Evolutionary conservation across 768 basidiomycete species (phyloP), one percentile per base, ranked within the genome.

Genomic region (Vararia minispora): DNA sequence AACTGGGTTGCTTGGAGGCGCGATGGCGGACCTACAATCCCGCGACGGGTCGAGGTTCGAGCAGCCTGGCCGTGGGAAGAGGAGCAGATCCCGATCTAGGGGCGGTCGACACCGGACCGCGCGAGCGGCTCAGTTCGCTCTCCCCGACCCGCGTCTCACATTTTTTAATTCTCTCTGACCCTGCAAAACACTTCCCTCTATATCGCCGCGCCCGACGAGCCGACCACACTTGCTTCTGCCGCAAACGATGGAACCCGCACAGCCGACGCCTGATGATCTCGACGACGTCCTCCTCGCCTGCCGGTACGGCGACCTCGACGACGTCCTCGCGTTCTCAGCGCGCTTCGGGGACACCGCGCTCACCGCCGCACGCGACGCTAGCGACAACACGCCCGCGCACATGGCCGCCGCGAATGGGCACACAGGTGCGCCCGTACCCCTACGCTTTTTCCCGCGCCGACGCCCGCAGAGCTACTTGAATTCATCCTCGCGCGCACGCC

Each of bases 331-430:
- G 3, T 92, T 84, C 46, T 61, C 84, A 20, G 56, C 67, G 16
- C 60, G 64, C 26, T 81, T 76, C 54, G 78, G 83, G 8, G 40
- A 59, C 2, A 60, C 60, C 5, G 41, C 68, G 0, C 59, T 87
- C 10, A 58, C 58, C 27, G 52, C 56, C 26, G 58, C 76, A 10
- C 71, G 66, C 28, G 91, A 94, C 60, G 79, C 79, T 29, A 73
- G 83, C 52, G 79, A 73, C 27, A 95, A 90, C 63, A 76, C 72
- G 2, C 61, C 78, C 28, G 61, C 95, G 27, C 91, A 95, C 57
- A 94, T 94, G 90, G 66, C 72, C 11, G 77, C 74, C 40, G 91
- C 72, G 1, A 97, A 97, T 58, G 91, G 91, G 0, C 91, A 95
- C 65, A 49, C 64, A 61, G 87, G 91, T 92, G 51, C 63, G 66